phyloP scores from a whole-genome alignment of 345 rosid species.

The Aquilaria sinensis region DNA sequence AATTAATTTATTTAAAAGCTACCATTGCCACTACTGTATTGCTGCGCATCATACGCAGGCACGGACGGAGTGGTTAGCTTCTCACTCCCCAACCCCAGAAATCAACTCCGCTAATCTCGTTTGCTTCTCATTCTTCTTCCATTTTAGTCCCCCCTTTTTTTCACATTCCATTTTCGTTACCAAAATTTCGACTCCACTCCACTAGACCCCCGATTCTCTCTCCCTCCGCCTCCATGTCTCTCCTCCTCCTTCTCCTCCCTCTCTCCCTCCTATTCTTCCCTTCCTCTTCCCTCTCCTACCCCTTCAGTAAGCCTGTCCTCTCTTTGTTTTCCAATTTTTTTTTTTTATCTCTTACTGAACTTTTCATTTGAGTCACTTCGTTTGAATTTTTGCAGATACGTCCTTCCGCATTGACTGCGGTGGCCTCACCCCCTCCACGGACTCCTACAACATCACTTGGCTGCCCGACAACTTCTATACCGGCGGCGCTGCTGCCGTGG shows the following conservation, averaged over 20 bases:
- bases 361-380: not conserved
- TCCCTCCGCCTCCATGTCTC: constrained; percentile 22
- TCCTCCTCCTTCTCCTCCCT: constrained; percentile 16
- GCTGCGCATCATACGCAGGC: too few relatives aligned
- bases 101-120: constrained; percentile 31
- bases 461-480: constrained; percentile 72
- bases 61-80: too few relatives aligned
- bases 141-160: not conserved
- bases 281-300: constrained; percentile 20
- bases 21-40: too few relatives aligned
- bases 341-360: not conserved
- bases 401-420: constrained; percentile 88
- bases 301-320: constrained; percentile 22
- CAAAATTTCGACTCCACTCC: constrained; percentile 7
- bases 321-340: not conserved
- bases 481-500: constrained; percentile 59
- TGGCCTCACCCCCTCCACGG: constrained; percentile 40
- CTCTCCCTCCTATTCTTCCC: constrained; percentile 12
- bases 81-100: not conserved
- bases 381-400: constrained; percentile 32
- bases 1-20: too few relatives aligned
- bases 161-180: constrained; percentile 6
- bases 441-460: constrained; percentile 75
- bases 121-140: not conserved
- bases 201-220: not conserved